phyloP scores from a whole-genome alignment of 2,329 filamentous ascomycete genomes.

The Fusarium sp. region DNA sequence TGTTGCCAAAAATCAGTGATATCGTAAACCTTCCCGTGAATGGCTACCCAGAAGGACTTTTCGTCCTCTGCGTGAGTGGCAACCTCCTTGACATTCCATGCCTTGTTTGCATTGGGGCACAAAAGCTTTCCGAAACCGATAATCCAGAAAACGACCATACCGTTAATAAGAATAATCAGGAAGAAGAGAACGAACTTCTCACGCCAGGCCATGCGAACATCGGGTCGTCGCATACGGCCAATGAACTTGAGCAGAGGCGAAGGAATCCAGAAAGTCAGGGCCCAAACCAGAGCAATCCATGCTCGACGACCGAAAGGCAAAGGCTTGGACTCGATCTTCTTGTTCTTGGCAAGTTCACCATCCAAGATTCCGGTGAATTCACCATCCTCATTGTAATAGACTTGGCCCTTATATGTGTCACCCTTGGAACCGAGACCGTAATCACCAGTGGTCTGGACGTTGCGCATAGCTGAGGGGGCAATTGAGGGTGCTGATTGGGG shows the following conservation, averaged over 20 bases:
- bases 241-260: slow-evolving; percentile 82
- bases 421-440: slow-evolving; percentile 91
- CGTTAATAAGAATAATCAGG: slow-evolving; percentile 85
- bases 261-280: slow-evolving; percentile 92
- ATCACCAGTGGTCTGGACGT: slow-evolving; percentile 71
- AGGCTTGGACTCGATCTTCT: slow-evolving; percentile 76
- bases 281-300: slow-evolving; percentile 88
- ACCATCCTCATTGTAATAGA: slow-evolving; percentile 78
- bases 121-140: slow-evolving; percentile 83
- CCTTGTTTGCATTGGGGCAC: slow-evolving; percentile 92
- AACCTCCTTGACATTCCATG: slow-evolving; percentile 79
- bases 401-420: slow-evolving; percentile 76
- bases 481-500: slow-evolving; percentile 65
- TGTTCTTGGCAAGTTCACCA: slow-evolving; percentile 79
- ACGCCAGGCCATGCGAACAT: slow-evolving; percentile 96
- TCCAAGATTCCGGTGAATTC: slow-evolving; percentile 77
- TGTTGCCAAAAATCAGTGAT: slow-evolving; percentile 86
- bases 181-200: slow-evolving; percentile 89
- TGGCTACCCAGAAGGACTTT: slow-evolving; percentile 85
- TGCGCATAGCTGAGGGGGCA: slow-evolving; percentile 66
- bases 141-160: slow-evolving; percentile 88
- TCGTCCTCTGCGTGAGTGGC: slow-evolving; percentile 75
- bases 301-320: slow-evolving; percentile 71
- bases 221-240: slow-evolving; percentile 95
- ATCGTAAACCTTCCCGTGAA: slow-evolving; percentile 91